Evolutionary conservation across 2,329 filamentous ascomycete species (phyloP).

Genomic region (Calonectria henricotiae): DNA sequence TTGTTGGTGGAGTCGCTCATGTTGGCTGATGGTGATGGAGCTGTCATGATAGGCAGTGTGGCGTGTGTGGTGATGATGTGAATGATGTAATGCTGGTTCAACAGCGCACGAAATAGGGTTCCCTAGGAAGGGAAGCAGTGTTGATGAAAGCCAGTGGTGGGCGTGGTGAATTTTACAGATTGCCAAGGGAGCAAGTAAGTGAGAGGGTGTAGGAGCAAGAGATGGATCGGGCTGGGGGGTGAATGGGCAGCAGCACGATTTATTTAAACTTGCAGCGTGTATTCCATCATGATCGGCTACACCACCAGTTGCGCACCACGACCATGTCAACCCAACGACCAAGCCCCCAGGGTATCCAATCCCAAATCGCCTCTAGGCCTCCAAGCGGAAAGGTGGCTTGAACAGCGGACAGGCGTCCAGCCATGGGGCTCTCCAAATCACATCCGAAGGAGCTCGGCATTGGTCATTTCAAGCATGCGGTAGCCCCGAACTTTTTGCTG

Average conservation of each 20-base stretch:
- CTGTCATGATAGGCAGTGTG: slow-evolving; percentile 39
- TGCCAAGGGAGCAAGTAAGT: not conserved
- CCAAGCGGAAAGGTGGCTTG: slow-evolving; percentile 25
- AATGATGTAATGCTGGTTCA: slow-evolving; percentile 19
- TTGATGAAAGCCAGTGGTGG: not conserved
- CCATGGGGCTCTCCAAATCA: slow-evolving; percentile 7
- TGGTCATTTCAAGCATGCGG: not conserved
- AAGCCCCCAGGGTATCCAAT: slow-evolving; percentile 3
- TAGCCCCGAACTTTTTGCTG: not conserved
- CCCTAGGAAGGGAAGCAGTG: not conserved
- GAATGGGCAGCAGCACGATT: slow-evolving; percentile 11
- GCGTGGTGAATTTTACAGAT: not conserved
- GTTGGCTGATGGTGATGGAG: slow-evolving; percentile 37
- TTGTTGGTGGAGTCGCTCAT: slow-evolving; percentile 37
- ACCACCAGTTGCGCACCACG: not conserved
- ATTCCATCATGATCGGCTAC: slow-evolving; percentile 11
- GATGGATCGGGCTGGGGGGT: not conserved
- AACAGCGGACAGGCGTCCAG: not conserved
- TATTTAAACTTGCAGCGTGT: slow-evolving; percentile 8
- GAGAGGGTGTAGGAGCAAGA: not conserved
- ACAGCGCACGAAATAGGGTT: not conserved
- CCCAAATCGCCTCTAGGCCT: slow-evolving; percentile 8
- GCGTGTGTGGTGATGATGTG: slow-evolving; percentile 8
- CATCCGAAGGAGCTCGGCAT: slow-evolving; percentile 20
- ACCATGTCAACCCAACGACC: not conserved